Base-by-base conservation (phyloP, 1,139 yeast genomes). In the Eremothecium coryli region DNA sequence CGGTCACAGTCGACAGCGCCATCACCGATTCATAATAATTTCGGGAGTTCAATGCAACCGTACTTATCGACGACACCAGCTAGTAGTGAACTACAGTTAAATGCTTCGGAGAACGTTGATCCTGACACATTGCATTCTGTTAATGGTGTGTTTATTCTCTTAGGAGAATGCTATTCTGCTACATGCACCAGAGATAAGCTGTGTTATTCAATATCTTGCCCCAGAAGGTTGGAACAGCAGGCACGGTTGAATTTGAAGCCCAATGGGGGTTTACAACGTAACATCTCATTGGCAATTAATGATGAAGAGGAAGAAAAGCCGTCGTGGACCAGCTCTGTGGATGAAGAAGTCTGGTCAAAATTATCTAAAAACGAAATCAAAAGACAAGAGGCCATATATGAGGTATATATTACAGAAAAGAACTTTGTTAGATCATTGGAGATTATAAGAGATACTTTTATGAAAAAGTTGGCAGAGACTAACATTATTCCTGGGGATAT, bases 171-270 rank as follows among this genome's bases (percentile, higher is more conserved):
- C 61, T 90, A 90, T 54, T 86, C 96, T 0, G 95, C 98, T 23
- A 90, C 98, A 0, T 90, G 98, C 62, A 80, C 95, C 4, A 66
- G 94, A 37, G 93, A 85, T 52, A 69, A 74, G 23, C 65, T 90
- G 29, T 90, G 98, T 61, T 90, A 90, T 60, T 82, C 95, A 36
- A 88, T 90, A 47, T 93, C 96, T n/a, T 90, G 98, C 62, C 98
- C 98, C 8, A 72, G 96, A 47, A 72, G 98, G 45, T 65, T 90
- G 33, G 98, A 90, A 59, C 98, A 90, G 57, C 97, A 90, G 54
- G 95, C 95, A 2, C 68, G 97, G 38, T 68, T 85, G 40, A 85
- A 86, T 50, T 69, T 84, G 73, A 84, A 85, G 56, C 86, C 93
- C 5, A 82, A 82, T 49, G 90, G 95, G 26, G 94, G 93, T 1